Evolutionary conservation across 2,329 filamentous ascomycete genomes (phyloP), one percentile per base, ranked within the genome.

Genomic region (Microcyclosporella mali): DNA sequence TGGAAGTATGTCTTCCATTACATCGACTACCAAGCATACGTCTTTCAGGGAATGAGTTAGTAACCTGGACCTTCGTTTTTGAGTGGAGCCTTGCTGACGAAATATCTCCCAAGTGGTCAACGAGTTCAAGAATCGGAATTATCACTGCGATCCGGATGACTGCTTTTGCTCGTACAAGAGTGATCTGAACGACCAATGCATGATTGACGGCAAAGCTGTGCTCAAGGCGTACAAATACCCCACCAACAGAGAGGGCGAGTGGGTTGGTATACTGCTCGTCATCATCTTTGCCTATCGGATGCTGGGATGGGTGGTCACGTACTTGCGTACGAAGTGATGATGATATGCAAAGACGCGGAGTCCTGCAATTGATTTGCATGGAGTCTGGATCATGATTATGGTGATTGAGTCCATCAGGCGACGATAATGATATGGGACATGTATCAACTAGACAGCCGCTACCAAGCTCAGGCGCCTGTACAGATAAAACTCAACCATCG

Each of bases 1-100:
- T 94, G 85, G 80, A 78, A 81, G 62, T 92, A 94, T 56, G 85
- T 85, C 4, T 92, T 92, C 56, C 84, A 89, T 60, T 94, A 89
- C 63, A 89, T 89, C 59, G 85, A 94, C 61, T 94, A 94, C 58
- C 86, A 90, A 66, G 71, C 73, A 32, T 94, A 89, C 56, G 87
- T 94, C 3, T 94, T 94, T 61, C 79, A 90, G 59, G 87, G 85
- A 11, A 92, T 94, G 87, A 39, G 21, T 25, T 6, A 25, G 21
- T 25, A n/a, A n/a, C n/a, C n/a, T n/a, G n/a, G n/a, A n/a, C n/a
- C n/a, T n/a, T n/a, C n/a, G n/a, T n/a, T n/a, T n/a, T n/a, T n/a
- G n/a, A n/a, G n/a, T n/a, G n/a, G n/a, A n/a, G n/a, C n/a, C 21
- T 25, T 25, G 21, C 21, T 25, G 9, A 25, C 21, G 6, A n/a